phyloP scores from a whole-genome alignment of 2,329 filamentous ascomycete genomes.

The Neofusicoccum parvum region DNA sequence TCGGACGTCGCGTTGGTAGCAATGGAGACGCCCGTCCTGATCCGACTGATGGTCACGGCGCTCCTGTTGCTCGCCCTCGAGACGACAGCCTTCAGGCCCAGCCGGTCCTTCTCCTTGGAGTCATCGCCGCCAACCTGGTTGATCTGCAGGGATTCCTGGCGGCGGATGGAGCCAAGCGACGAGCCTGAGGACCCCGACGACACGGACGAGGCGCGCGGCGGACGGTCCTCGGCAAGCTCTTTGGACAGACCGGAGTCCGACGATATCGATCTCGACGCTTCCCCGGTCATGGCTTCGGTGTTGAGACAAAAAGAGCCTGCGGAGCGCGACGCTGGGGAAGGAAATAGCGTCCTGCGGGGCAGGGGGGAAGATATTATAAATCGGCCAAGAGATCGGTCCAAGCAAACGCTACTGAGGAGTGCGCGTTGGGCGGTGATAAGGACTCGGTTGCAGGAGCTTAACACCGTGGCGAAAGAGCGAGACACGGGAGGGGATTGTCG shows the following conservation, averaged over 20 bases:
- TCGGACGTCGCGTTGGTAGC: constrained; percentile 44
- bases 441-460: constrained; percentile 2
- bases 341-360: background rate
- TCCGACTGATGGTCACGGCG: background rate
- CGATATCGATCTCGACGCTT: background rate
- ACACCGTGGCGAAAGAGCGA: constrained; percentile 14
- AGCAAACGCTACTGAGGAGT: background rate
- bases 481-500: constrained; percentile 3
- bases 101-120: background rate
- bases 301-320: background rate
- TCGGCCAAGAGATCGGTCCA: constrained; percentile 9
- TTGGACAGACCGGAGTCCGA: constrained; percentile 8
- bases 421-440: constrained; percentile 12
- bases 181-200: constrained; percentile 1
- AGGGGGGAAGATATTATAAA: constrained; percentile 6
- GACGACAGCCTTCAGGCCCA: constrained; percentile 3
- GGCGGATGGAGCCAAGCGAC: background rate
- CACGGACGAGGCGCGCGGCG: background rate
- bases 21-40: constrained; percentile 21
- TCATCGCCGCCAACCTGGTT: background rate
- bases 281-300: background rate
- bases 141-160: constrained; percentile 5
- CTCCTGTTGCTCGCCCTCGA: constrained; percentile 9
- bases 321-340: background rate
- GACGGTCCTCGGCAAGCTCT: background rate